Percentiles rank a stretch among this genome's conserved stretches.
phyloP scores from a whole-genome alignment of 2,329 filamentous ascomycete species.

The Clonostachys rhizophaga region DNA sequence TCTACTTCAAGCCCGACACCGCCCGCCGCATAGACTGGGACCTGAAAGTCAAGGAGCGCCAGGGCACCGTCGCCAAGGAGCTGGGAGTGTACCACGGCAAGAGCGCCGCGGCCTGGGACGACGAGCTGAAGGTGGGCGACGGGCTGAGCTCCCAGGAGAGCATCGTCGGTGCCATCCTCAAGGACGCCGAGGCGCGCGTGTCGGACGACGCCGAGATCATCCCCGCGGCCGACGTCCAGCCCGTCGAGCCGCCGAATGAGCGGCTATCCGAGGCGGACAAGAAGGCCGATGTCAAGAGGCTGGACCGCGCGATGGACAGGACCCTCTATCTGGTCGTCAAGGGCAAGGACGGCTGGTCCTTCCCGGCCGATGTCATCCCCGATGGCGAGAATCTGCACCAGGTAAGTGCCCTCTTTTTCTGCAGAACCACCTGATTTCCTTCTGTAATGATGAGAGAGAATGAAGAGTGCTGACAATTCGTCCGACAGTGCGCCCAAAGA shows the following conservation, averaged over 20 bases:
- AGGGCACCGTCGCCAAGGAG: conserved; percentile 72
- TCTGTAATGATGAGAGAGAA: neutral
- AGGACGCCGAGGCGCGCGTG: conserved; percentile 66
- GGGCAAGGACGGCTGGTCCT: conserved; percentile 72
- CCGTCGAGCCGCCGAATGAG: conserved; percentile 65
- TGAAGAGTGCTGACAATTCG: neutral
- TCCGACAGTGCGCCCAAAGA: conserved; percentile 69
- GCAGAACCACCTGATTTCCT: neutral
- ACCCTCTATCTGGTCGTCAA: conserved; percentile 88
- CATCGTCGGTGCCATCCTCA: conserved; percentile 64
- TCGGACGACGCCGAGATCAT: conserved; percentile 57
- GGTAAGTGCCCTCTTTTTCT: conserved; percentile 47
- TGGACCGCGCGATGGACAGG: conserved; percentile 74
- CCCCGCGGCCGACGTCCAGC: conserved; percentile 53
- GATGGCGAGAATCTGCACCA: conserved; percentile 74
- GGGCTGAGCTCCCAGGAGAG: conserved; percentile 58
- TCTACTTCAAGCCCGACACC: conserved; percentile 93
- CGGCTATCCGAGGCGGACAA: conserved; percentile 75
- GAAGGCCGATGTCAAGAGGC: conserved; percentile 66
- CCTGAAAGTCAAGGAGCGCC: conserved; percentile 72
- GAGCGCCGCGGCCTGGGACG: conserved; percentile 75
- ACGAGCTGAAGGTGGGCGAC: conserved; percentile 79
- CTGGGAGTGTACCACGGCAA: conserved; percentile 78
- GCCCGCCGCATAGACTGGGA: conserved; percentile 85
- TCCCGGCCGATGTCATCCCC: conserved; percentile 68